Evolutionary conservation across 148 eudicot genomes (phyloP), one percentile per base, ranked within the genome.

Genomic region (Chenopodium berlandieri): DNA sequence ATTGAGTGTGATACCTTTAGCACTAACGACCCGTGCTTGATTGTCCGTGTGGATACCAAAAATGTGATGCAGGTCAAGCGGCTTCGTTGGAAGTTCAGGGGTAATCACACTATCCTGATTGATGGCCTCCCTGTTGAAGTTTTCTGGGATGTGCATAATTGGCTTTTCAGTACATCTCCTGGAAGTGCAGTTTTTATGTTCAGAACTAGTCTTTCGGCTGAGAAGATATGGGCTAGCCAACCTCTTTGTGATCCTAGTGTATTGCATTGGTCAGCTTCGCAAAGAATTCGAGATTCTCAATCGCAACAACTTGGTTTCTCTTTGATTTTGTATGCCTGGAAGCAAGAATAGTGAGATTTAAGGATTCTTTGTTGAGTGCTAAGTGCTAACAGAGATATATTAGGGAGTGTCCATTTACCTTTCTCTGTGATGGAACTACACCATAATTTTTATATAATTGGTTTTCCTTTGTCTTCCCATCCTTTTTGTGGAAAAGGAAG

Each of bases 71-170:
- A 87, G 73, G 90, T 90, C 79, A 90, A 88, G 80, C 83, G 86
- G 52, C 87, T 90, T 62, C 79, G 81, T 22, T 90, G 92, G 92
- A 90, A 90, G 69, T 90, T 90, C 65, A 83, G 92, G 23, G 92
- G 92, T 65, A 90, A 90, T 77, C 88, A 90, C 64, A 87, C 89
- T 71, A 87, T 90, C 37, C 63, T 86, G 82, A 83, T 90, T 84
- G 91, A 90, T 84, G 89, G 92, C 62, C 82, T 87, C 6, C 88
- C 88, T 7, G 87, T 90, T n/a, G 92, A 90, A 66, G 88, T 90
- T n/a, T 87, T 88, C 80, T 90, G 92, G 92, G 92, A 90, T 88
- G 92, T 90, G 63, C 85, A 90, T 85, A 90, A 85, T 77, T 90
- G 92, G 92, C 86, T 90, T 71, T 90, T 85, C 19, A 86, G 87